Percentiles rank a stretch among this genome's conserved stretches.
Conservation (phyloP, 2,329 filamentous ascomycete genomes). For the Colletotrichum sidae region DNA sequence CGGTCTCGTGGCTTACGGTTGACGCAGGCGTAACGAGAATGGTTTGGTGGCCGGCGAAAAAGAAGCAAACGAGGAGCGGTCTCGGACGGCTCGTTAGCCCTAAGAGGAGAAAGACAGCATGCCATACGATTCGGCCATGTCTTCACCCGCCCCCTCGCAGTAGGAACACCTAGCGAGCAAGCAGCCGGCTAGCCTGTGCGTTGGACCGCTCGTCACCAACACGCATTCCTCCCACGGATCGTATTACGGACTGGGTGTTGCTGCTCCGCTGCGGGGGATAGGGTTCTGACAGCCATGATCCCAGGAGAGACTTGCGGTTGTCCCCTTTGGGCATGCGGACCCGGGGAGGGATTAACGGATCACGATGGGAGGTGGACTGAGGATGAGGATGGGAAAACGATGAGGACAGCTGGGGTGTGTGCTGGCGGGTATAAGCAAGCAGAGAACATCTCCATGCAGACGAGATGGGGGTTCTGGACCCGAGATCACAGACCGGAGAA, state of each 20-base stretch:
- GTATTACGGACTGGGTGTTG: constrained; percentile 8
- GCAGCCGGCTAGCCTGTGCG: too few species aligned
- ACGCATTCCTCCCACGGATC: constrained; percentile 1
- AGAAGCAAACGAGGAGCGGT: background rate
- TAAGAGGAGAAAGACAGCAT: background rate
- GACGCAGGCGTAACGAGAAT: background rate
- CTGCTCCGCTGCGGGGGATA: constrained; percentile 20
- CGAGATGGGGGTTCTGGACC: background rate
- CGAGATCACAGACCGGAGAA: background rate
- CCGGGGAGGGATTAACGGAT: constrained; percentile 8
- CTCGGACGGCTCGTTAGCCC: constrained; percentile 12
- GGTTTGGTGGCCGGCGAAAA: background rate
- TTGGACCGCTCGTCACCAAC: too few species aligned
- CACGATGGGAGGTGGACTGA: too few species aligned
- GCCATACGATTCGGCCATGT: background rate
- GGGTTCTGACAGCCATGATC: constrained; percentile 36
- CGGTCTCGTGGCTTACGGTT: constrained; percentile 8
- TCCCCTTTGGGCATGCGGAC: constrained; percentile 32
- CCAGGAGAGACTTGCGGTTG: constrained; percentile 18
- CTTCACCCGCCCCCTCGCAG: too few species aligned
- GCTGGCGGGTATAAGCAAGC: too few species aligned
- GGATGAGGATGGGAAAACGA: too few species aligned
- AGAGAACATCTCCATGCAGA: constrained; percentile 1
- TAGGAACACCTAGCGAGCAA: too few species aligned
- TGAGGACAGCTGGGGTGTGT: too few species aligned